Evolutionary conservation across 2,329 filamentous ascomycete species (phyloP), one percentile per base, ranked within the genome.

Genomic region (Zopfia rhizophila): DNA sequence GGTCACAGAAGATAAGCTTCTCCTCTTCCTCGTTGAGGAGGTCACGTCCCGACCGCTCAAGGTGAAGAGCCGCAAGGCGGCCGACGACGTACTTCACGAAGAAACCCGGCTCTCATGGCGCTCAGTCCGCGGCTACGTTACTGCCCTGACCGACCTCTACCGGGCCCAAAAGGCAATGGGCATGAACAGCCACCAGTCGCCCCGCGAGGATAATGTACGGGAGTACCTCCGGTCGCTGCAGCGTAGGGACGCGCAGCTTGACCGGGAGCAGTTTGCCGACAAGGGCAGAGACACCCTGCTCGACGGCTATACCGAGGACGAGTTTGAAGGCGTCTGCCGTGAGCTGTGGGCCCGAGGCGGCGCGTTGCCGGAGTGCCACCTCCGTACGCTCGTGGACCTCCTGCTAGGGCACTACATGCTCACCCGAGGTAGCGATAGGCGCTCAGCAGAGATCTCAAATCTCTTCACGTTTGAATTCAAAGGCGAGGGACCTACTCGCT

Each of bases 241-340:
- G 44, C 19, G 30, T 6, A 40, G 44, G 13, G 44, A 47, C 30
- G 37, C 44, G 13, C 23, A 24, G 21, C 21, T 5, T 7, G 29
- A 47, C 37, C 30, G 24, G 31, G 36, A 35, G 37, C 24, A 47
- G 44, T 47, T 36, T 14, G 22, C 37, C 10, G 24, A 47, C 19
- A 47, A 47, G 37, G 36, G 21, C 11, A 47, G 36, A 22, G 44
- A 47, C 19, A 47, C 30, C 16, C 44, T 47, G 13, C 44, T 47
- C 27, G 37, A 41, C 17, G 31, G 44, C 29, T 47, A 47, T 18
- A 14, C 37, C 17, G 17, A 47, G 44, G 44, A 41, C 11, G 18
- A 47, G 37, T 41, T 47, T 18, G 30, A 47, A 38, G 23, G 21
- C 3, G 13, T 41, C 44, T 47, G 31, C 31, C 28, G 44, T 10